Percentiles rank a stretch among this genome's conserved stretches.
These are phyloP conservation scores for Beauveria varroae DNA, from an alignment of 2,329 filamentous ascomycete genomes.

Conservation along the genomic window DNA sequence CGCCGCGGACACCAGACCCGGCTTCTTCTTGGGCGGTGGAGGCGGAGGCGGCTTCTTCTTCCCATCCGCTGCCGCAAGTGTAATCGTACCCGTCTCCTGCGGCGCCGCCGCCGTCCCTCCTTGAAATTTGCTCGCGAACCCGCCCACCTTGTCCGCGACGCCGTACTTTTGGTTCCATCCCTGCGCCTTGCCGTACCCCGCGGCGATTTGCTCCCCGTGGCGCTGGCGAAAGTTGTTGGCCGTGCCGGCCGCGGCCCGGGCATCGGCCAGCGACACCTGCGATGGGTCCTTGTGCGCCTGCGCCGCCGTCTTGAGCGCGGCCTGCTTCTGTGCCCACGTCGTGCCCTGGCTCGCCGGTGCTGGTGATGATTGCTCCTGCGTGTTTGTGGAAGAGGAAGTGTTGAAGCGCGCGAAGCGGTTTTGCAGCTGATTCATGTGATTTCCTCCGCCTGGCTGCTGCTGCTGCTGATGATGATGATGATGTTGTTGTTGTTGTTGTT, in stretches of 20 bases:
- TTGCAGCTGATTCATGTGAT: constrained; percentile 59
- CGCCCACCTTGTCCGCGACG: constrained; percentile 32
- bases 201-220: constrained; percentile 59
- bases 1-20: constrained; percentile 22
- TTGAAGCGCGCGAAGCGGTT: constrained; percentile 54
- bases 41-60: constrained; percentile 46
- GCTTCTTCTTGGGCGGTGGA: constrained; percentile 46
- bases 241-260: constrained; percentile 49
- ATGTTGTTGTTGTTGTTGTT: constrained; percentile 13
- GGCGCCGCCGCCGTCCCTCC: neutral
- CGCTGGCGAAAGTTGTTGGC: constrained; percentile 63
- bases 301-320: constrained; percentile 53
- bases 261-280: constrained; percentile 52
- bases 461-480: constrained; percentile 13
- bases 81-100: neutral
- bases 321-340: constrained; percentile 57
- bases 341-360: constrained; percentile 40
- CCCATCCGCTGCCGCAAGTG: neutral
- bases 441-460: constrained; percentile 16
- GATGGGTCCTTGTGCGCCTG: constrained; percentile 54
- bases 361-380: constrained; percentile 13
- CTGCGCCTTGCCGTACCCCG: constrained; percentile 50
- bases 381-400: constrained; percentile 20
- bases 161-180: constrained; percentile 56
- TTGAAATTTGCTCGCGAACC: constrained; percentile 14